Conservation (phyloP, 2,329 filamentous ascomycete genomes). For the Fusarium albidum region DNA sequence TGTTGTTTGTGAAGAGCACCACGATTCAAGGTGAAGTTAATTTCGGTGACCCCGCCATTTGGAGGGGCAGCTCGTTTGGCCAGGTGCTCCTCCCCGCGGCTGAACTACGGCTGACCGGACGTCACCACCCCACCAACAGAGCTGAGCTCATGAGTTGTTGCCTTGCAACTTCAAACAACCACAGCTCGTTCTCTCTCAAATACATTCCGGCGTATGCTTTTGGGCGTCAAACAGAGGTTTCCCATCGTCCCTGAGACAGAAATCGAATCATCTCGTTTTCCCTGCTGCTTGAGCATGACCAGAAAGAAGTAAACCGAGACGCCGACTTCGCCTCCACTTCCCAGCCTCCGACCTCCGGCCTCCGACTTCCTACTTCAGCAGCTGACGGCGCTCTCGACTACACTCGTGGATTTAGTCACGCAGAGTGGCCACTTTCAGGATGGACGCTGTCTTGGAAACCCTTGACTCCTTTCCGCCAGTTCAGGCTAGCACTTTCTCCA, state of each 20-base stretch:
- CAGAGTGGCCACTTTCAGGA: conserved; percentile 28
- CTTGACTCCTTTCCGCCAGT: conserved; percentile 54
- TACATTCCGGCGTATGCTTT: not conserved
- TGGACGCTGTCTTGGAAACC: conserved; percentile 42
- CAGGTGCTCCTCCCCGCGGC: conserved; percentile 14
- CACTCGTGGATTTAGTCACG: conserved; percentile 1
- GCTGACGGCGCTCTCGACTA: conserved; percentile 1
- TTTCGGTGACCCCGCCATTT: conserved; percentile 25
- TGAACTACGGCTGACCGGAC: conserved; percentile 25
- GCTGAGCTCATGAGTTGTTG: conserved; percentile 33
- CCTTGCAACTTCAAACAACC: conserved; percentile 24
- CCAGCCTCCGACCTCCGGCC: conserved; percentile 11
- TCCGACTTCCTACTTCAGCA: conserved; percentile 16
- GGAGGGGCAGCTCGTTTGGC: conserved; percentile 24
- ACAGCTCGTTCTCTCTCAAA: conserved; percentile 8
- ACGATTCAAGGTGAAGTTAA: conserved; percentile 13
- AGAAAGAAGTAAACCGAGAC: conserved; percentile 10
- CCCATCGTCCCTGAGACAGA: not conserved
- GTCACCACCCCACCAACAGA: conserved; percentile 32
- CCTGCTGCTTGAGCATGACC: conserved; percentile 14
- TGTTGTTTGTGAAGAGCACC: too few relatives aligned
- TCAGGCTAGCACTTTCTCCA: conserved; percentile 34
- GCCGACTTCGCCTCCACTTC: conserved; percentile 18
- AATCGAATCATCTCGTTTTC: not conserved
- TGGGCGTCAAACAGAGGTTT: not conserved